phyloP scores from a whole-genome alignment of 202 grass and related monocot species.

The Elaeis oleifera region DNA sequence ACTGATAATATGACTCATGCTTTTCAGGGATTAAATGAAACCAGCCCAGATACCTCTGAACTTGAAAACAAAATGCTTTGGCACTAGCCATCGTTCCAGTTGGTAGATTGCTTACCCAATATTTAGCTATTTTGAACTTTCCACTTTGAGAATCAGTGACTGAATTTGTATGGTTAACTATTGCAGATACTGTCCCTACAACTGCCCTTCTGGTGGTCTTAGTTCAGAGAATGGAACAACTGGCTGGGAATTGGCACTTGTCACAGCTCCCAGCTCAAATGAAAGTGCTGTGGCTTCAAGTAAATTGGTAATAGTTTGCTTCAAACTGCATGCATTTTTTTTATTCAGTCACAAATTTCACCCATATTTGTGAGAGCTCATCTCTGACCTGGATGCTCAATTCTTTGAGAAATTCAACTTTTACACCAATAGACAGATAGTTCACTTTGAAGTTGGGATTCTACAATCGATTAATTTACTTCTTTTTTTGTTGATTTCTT shows the following conservation, averaged over 20 bases:
- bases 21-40: constrained; percentile 56
- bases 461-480: no score
- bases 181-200: constrained; percentile 42
- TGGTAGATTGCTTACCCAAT: constrained; percentile 31
- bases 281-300: constrained; percentile 47
- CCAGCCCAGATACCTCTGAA: constrained; percentile 34
- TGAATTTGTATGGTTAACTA: constrained; percentile 1
- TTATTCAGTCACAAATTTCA: neutral
- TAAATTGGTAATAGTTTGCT: constrained; percentile 47
- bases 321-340: neutral
- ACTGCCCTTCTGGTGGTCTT: constrained; percentile 31
- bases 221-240: constrained; percentile 35
- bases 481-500: neutral
- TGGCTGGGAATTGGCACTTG: constrained; percentile 79
- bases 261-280: constrained; percentile 55
- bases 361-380: no score
- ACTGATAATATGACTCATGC: constrained; percentile 6
- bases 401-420: no score
- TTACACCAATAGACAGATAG: no score
- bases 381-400: no score
- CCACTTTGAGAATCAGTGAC: no score
- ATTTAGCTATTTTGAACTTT: neutral
- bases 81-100: constrained; percentile 65
- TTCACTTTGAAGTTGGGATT: no score
- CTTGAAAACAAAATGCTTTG: constrained; percentile 60